Evolutionary conservation across 192 early-diverging fungal species (phyloP).

Genomic region (Geranomyces michiganensis): DNA sequence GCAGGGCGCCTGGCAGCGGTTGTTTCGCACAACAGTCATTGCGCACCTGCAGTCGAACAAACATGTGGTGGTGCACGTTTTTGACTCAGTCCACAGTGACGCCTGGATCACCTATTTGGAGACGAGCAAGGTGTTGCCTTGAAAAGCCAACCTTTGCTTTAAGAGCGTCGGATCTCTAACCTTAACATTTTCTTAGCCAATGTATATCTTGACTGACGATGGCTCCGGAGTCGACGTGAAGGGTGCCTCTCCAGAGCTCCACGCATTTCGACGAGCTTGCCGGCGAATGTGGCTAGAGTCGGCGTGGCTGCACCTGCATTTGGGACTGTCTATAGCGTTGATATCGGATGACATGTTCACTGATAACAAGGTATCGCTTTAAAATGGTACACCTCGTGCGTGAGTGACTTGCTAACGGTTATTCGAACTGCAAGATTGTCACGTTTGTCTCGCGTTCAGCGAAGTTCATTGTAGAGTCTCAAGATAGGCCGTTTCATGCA

Average conservation of each 20-base stretch:
- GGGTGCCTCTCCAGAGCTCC: conserved; percentile 8
- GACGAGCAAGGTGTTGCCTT: conserved; percentile 21
- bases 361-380: conserved; percentile 23
- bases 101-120: conserved; percentile 12
- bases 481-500: neutral
- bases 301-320: conserved; percentile 18
- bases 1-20: conserved; percentile 2
- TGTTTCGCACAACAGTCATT: conserved; percentile 14
- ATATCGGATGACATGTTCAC: conserved; percentile 33
- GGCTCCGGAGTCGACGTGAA: conserved; percentile 4
- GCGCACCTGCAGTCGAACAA: conserved; percentile 9
- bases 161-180: neutral
- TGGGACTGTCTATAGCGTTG: conserved; percentile 16
- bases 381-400: neutral
- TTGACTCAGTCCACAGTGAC: conserved; percentile 7
- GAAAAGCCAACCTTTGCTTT: neutral
- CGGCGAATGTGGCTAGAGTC: conserved; percentile 17
- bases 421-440: conserved; percentile 5
- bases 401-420: neutral
- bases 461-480: neutral
- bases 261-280: conserved; percentile 15
- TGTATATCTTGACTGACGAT: conserved; percentile 29
- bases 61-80: conserved; percentile 2
- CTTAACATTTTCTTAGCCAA: conserved; percentile 14
- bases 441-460: conserved; percentile 17